A percentile compares a stretch with the other conserved stretches of the same genome.
These are phyloP conservation scores for Nannizziopsis barbatae DNA, from an alignment of 2,329 filamentous ascomycete species.

Conservation along the genomic window DNA sequence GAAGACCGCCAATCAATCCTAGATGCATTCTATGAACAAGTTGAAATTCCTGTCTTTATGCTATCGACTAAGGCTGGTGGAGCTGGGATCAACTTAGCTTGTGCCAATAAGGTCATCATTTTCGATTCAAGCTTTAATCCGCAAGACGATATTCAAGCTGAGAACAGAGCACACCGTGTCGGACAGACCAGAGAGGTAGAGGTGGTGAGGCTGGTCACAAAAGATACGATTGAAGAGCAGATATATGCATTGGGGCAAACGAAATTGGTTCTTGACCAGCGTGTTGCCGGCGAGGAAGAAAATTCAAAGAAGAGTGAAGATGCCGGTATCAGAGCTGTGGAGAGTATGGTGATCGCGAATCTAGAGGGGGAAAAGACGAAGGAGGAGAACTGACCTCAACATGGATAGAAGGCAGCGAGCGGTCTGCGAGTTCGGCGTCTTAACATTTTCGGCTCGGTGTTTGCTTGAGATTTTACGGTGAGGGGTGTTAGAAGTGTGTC, in stretches of 20 bases:
- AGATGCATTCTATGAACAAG: constrained; percentile 68
- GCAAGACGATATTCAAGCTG: constrained; percentile 94
- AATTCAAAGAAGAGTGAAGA: constrained; percentile 43
- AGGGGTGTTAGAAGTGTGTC: too few relatives aligned
- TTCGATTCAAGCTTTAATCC: constrained; percentile 97
- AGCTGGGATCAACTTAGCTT: constrained; percentile 92
- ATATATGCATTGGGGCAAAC: constrained; percentile 85
- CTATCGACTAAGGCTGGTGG: constrained; percentile 88
- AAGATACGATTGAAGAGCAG: constrained; percentile 78
- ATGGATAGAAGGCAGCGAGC: background rate
- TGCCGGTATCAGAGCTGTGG: constrained; percentile 40
- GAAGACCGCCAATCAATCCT: constrained; percentile 76
- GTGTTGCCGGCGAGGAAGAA: constrained; percentile 51
- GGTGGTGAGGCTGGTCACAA: constrained; percentile 71
- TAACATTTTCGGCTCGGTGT: background rate
- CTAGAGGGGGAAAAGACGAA: constrained; percentile 18
- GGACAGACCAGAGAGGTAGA: constrained; percentile 87
- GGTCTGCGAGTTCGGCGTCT: background rate
- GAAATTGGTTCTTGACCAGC: constrained; percentile 78
- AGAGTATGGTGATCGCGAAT: constrained; percentile 40
- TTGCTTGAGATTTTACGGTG: background rate
- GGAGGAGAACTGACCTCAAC: background rate
- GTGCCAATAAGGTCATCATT: constrained; percentile 94
- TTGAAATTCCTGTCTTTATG: constrained; percentile 76
- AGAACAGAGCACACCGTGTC: constrained; percentile 90